Base-by-base conservation (phyloP, 768 basidiomycete species). In the Paxillus ammoniavirescens region DNA sequence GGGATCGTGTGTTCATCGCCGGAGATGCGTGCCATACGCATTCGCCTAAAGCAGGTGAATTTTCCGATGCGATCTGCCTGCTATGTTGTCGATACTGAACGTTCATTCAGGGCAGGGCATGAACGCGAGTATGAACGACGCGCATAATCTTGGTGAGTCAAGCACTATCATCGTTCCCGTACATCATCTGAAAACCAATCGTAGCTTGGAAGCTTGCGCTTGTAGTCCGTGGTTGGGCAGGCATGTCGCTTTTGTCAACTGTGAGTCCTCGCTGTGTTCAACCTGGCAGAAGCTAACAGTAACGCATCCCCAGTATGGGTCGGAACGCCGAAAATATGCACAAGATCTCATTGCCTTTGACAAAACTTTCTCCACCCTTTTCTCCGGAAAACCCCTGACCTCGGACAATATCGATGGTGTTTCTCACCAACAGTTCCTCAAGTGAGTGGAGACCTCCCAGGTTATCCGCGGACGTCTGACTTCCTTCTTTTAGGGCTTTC, bases 261-360 rank as follows among this genome's bases (percentile, higher is more conserved):
- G 76, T 81, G 47, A 54, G 76, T 61, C 15, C 7, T 6, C 13
- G n/a, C 13, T 23, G 3, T 15, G 4, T 43, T 13, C 8, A 35
- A 8, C 37, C n/a, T 28, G 17, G 15, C n/a, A n/a, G 3, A 18
- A 12, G 41, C 17, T 2, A 42, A 49, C 55, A 52, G 21, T 30
- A 15, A 8, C 13, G 14, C 12, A n/a, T 40, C 8, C 18, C 1
- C 36, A 81, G 79, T 81, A 81, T 60, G 80, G 81, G 52, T 72
- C 70, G 18, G 82, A 84, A 62, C 75, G 83, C 8, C 73, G 76
- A 41, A 75, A 76, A 59, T 81, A 72, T 56, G 82, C 82, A 0
- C 75, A 78, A 58, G 80, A 82, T 44, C 71, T 84, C 36, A 80
- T 83, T 55, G 63, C 71, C 47, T 81, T 81, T 49, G 82, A 83